These are phyloP conservation scores for Erythrophleum ivorense DNA, from an alignment of 331 rosid genomes.

Conservation along the genomic window DNA sequence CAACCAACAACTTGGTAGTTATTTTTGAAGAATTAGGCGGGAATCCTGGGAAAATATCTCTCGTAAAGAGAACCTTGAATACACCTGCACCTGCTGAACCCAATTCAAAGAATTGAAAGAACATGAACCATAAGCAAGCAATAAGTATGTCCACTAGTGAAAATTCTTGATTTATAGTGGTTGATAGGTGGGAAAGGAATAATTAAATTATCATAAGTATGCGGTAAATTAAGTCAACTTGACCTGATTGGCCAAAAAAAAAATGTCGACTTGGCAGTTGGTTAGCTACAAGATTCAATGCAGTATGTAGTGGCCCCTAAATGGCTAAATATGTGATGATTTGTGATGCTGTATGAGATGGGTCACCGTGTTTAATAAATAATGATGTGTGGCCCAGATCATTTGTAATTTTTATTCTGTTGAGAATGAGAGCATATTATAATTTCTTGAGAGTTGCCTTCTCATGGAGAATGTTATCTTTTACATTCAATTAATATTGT, in stretches of 20 bases:
- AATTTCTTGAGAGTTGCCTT: background rate
- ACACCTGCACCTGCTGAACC: background rate
- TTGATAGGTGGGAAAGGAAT: background rate
- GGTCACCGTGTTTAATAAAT: background rate
- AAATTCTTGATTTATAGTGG: slow-evolving; percentile 2
- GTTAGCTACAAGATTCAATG: background rate
- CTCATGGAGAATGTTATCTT: background rate
- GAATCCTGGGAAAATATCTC: slow-evolving; percentile 67
- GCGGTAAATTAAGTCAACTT: background rate
- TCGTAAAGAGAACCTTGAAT: slow-evolving; percentile 59
- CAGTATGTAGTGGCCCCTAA: background rate
- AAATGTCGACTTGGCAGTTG: background rate
- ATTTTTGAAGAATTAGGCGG: slow-evolving; percentile 94
- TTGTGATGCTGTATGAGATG: background rate
- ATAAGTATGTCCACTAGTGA: background rate
- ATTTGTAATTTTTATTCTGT: background rate
- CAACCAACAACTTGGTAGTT: slow-evolving; percentile 70
- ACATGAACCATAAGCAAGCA: slow-evolving; percentile 20
- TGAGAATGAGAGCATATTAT: background rate
- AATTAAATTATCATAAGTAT: background rate
- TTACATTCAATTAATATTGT: background rate
- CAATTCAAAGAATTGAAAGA: slow-evolving; percentile 19
- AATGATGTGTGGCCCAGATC: background rate
- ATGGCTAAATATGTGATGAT: too few species aligned
- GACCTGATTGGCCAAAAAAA: too few species aligned